Evolutionary conservation across 1,284 basidiomycete genomes (phyloP), one percentile per base, ranked within the genome.

Genomic region (Porodaedalea pini): DNA sequence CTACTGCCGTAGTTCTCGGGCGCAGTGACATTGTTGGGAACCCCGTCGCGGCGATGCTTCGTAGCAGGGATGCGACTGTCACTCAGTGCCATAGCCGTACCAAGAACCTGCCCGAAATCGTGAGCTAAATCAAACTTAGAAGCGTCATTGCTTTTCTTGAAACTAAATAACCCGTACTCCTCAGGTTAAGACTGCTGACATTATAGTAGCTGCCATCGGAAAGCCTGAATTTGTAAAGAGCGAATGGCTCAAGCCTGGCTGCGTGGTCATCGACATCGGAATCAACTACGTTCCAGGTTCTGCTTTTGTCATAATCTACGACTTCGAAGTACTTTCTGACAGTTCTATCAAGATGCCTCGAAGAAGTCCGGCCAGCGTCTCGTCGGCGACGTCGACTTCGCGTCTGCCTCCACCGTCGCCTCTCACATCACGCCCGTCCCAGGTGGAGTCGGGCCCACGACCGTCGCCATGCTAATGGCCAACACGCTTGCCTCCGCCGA

Each of bases 401-500:
- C 80, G 3, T 81, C 87, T 11, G 96, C 92, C 32, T 76, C 82
- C 50, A 70, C 79, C 56, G 85, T 91, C 61, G 96, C 95, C 5
- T 88, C 89, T 3, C 78, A 88, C 71, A 98, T 99, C 69, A 99
- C 97, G 0, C 97, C 97, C 43, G 97, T 99, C 15, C 97, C 97
- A 0, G 94, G 94, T 69, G 97, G 97, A 63, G 97, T 99, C 55
- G 97, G 97, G 21, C 97, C 97, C 29, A 98, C 98, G 96, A 99
- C 97, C 7, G 97, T 99, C 60, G 97, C 97, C 41, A 84, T 98
- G 80, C 86, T 99, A 64, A 98, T 99, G 96, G 83, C 88, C 69
- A 99, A 99, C 75, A 96, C 96, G 0, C 78, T 94, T 63, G 76
- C 80, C 62, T 90, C 92, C 54, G 94, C 96, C 31, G 83, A 92